Conservation (phyloP, 768 basidiomycete genomes). For the Tricholoma flavovirens region DNA sequence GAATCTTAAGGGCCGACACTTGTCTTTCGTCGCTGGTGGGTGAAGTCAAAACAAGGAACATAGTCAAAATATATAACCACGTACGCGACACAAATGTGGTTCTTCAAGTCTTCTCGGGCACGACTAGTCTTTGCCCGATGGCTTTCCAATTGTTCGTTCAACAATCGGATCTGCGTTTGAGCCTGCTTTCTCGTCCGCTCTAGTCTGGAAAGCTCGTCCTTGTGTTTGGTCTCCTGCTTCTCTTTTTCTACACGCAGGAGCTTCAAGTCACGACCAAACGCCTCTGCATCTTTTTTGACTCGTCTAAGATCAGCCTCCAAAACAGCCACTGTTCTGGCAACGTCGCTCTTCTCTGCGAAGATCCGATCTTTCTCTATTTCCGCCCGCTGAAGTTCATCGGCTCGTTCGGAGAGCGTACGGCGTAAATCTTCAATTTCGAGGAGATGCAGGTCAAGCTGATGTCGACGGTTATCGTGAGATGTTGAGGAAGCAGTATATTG, state of each 20-base stretch:
- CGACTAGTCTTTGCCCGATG: slow-evolving; percentile 45
- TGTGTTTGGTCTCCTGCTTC: slow-evolving; percentile 46
- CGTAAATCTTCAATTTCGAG: slow-evolving; percentile 76
- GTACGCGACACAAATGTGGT: slow-evolving; percentile 57
- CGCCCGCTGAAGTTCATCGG: slow-evolving; percentile 54
- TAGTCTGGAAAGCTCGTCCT: slow-evolving; percentile 48
- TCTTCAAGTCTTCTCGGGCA: slow-evolving; percentile 41
- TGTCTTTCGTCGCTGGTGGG: slow-evolving; percentile 45
- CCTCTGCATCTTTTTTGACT: slow-evolving; percentile 71
- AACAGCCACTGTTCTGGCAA: slow-evolving; percentile 56
- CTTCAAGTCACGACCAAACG: slow-evolving; percentile 74
- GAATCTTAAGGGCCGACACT: slow-evolving; percentile 48
- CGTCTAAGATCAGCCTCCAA: slow-evolving; percentile 73
- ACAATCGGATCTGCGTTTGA: slow-evolving; percentile 56
- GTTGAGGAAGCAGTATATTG: slow-evolving; percentile 56
- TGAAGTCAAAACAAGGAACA: slow-evolving; percentile 3
- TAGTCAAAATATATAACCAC: slow-evolving; percentile 18
- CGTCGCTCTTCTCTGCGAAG: slow-evolving; percentile 56
- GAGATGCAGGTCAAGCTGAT: slow-evolving; percentile 66
- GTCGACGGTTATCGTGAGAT: slow-evolving; percentile 65
- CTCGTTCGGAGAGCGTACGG: slow-evolving; percentile 54
- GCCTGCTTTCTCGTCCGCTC: slow-evolving; percentile 65
- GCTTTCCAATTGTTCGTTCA: slow-evolving; percentile 60
- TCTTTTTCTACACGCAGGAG: slow-evolving; percentile 63
- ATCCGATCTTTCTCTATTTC: slow-evolving; percentile 62